Conservation (phyloP, 306 rosid genomes). For the Prunus mume region DNA sequence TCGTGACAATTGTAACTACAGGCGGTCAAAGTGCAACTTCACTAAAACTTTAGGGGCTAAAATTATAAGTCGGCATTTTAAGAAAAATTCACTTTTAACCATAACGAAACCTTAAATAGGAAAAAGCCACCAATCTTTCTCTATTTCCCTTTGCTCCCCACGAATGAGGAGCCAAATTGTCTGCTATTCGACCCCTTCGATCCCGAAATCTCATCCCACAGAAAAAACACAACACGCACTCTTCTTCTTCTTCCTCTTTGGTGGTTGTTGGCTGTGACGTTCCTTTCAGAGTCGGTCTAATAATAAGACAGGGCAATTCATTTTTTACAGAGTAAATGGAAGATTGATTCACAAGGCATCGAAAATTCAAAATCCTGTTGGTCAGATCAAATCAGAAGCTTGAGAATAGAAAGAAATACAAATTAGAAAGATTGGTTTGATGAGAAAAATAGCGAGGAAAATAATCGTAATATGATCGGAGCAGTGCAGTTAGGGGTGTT, state of each 20-base stretch:
- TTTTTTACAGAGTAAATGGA: not conserved
- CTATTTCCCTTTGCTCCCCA: not conserved
- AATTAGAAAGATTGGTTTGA: not conserved
- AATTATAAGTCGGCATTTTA: too few relatives aligned
- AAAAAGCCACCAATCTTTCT: not conserved
- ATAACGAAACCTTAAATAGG: too few relatives aligned
- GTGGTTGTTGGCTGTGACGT: not conserved
- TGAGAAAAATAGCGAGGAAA: not conserved
- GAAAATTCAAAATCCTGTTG: not conserved
- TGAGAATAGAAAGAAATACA: not conserved
- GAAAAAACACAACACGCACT: not conserved
- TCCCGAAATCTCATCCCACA: not conserved
- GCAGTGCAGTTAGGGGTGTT: constrained; percentile 68
- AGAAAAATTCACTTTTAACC: too few relatives aligned
- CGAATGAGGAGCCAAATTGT: too few relatives aligned
- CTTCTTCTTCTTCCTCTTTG: not conserved
- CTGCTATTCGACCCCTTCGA: not conserved
- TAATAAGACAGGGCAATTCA: not conserved
- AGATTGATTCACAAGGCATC: not conserved
- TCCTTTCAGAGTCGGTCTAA: not conserved
- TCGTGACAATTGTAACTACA: too few relatives aligned
- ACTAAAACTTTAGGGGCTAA: too few relatives aligned
- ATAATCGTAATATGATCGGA: constrained; percentile 47
- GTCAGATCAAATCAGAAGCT: not conserved
- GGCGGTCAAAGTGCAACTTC: too few relatives aligned